Conservation (phyloP, 2,329 filamentous ascomycete genomes). For the Phoma sp. region DNA sequence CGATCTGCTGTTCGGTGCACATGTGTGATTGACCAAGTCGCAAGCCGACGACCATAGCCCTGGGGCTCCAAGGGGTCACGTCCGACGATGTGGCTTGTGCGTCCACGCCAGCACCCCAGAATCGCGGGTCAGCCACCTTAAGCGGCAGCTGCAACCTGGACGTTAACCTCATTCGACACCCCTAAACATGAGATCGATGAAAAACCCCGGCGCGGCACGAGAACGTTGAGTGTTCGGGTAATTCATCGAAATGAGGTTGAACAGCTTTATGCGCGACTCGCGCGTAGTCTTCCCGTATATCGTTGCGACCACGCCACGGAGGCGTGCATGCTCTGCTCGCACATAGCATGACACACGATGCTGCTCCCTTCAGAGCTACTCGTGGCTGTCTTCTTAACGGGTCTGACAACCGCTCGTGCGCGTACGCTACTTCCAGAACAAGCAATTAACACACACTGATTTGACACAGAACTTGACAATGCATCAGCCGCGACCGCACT, state of each 20-base stretch:
- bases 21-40: no score
- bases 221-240: neutral
- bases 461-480: neutral
- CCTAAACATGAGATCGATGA: neutral
- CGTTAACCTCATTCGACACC: neutral
- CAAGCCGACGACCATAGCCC: no score
- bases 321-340: neutral
- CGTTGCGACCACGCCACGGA: neutral
- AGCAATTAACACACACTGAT: neutral
- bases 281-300: neutral
- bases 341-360: neutral
- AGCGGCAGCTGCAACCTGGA: slow-evolving; percentile 7
- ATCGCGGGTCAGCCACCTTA: slow-evolving; percentile 6
- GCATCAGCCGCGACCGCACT: neutral
- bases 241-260: neutral
- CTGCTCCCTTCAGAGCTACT: slow-evolving; percentile 8
- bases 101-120: no score
- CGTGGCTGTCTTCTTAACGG: slow-evolving; percentile 5
- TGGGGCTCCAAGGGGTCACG: no score
- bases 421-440: neutral
- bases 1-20: no score
- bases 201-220: slow-evolving; percentile 4
- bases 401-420: neutral
- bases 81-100: neutral
- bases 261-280: neutral